Evolutionary conservation across 371 early-diverging fungal genomes (phyloP).

Genomic region (Apophysomyces elegans): DNA sequence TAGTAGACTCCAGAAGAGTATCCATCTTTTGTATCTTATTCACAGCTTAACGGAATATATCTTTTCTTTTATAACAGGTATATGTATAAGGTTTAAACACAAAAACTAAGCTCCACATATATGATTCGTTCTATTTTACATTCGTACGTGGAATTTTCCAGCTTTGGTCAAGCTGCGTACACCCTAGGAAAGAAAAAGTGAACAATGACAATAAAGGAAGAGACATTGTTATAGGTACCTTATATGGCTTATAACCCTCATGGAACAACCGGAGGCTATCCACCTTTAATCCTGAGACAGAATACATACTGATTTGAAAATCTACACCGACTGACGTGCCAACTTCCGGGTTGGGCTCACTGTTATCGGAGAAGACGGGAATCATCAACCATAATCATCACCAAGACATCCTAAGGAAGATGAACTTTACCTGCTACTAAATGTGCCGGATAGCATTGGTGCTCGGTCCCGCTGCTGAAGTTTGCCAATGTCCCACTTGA

Average conservation of each 20-base stretch:
- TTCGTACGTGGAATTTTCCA: slow-evolving; percentile 76
- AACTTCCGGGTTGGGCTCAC: slow-evolving; percentile 56
- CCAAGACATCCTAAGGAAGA: neutral
- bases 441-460: slow-evolving; percentile 71
- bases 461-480: slow-evolving; percentile 59
- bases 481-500: slow-evolving; percentile 76
- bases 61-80: neutral
- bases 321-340: slow-evolving; percentile 68
- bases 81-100: slow-evolving; percentile 6
- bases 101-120: neutral
- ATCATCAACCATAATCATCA: neutral
- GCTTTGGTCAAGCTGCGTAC: slow-evolving; percentile 76
- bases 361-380: slow-evolving; percentile 14
- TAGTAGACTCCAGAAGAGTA: too few relatives aligned
- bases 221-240: slow-evolving; percentile 43
- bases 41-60: too few relatives aligned
- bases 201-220: neutral
- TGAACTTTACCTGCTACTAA: slow-evolving; percentile 44
- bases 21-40: too few relatives aligned
- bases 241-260: slow-evolving; percentile 84
- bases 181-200: slow-evolving; percentile 44
- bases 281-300: slow-evolving; percentile 78
- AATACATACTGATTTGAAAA: slow-evolving; percentile 75
- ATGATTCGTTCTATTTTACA: slow-evolving; percentile 34
- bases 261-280: slow-evolving; percentile 75